Evolutionary conservation across 768 basidiomycete genomes (phyloP).

Genomic region (Lyophyllum semitale): DNA sequence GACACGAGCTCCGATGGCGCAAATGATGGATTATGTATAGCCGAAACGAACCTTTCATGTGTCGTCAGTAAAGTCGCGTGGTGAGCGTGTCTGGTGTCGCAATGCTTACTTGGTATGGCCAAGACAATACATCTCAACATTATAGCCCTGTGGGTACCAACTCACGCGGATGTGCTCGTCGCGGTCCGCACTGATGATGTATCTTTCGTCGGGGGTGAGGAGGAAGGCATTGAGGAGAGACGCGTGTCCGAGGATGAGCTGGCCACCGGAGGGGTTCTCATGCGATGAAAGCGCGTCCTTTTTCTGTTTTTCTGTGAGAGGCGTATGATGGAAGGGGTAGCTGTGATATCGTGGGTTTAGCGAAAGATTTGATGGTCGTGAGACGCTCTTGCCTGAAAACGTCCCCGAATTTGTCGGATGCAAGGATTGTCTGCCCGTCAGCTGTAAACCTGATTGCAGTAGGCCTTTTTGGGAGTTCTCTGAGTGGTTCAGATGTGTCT

Average conservation of each 20-base stretch:
- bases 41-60: slow-evolving; percentile 72
- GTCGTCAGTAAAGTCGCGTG: neutral
- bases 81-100: neutral
- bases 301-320: slow-evolving; percentile 30
- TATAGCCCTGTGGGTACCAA: slow-evolving; percentile 84
- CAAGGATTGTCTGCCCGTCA: slow-evolving; percentile 66
- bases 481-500: slow-evolving; percentile 28
- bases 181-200: slow-evolving; percentile 87
- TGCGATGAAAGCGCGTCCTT: slow-evolving; percentile 54
- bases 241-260: slow-evolving; percentile 83
- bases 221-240: slow-evolving; percentile 79
- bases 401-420: slow-evolving; percentile 95
- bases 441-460: slow-evolving; percentile 67
- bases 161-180: slow-evolving; percentile 96
- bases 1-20: slow-evolving; percentile 62
- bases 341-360: slow-evolving; percentile 33
- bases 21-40: slow-evolving; percentile 66
- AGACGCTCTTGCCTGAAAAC: slow-evolving; percentile 67
- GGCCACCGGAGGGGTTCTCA: slow-evolving; percentile 69
- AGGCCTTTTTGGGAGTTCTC: slow-evolving; percentile 83
- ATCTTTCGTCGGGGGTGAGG: slow-evolving; percentile 66
- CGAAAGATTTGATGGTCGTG: neutral
- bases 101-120: slow-evolving; percentile 75
- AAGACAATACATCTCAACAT: slow-evolving; percentile 84
- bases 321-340: slow-evolving; percentile 58